phyloP scores from a whole-genome alignment of 805 yeast species.

The Zygoascus biomembranicola region DNA sequence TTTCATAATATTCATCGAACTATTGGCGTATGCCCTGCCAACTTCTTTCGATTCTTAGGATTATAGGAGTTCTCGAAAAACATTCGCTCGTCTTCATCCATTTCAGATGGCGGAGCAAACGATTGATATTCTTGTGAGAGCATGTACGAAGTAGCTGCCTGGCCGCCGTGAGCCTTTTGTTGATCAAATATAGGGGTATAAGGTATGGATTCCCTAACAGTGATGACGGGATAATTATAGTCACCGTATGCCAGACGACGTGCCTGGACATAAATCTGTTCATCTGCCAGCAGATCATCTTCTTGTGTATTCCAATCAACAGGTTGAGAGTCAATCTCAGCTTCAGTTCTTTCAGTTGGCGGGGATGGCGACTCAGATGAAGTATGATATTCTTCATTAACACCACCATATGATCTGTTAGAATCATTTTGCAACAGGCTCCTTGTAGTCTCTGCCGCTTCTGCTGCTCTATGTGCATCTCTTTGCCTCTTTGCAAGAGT shows the following conservation, averaged over 20 bases:
- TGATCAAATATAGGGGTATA: slow-evolving; percentile 16
- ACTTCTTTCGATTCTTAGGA: neutral
- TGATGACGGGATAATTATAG: slow-evolving; percentile 35
- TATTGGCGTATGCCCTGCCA: neutral
- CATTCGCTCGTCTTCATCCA: slow-evolving; percentile 7
- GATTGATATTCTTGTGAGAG: slow-evolving; percentile 16
- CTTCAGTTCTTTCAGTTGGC: neutral
- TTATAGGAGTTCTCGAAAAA: slow-evolving; percentile 1
- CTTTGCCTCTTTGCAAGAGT: neutral
- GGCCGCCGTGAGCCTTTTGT: slow-evolving; percentile 10
- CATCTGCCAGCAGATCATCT: slow-evolving; percentile 19
- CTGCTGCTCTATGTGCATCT: neutral
- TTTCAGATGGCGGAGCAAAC: slow-evolving; percentile 11
- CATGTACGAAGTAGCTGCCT: slow-evolving; percentile 4
- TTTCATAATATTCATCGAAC: neutral
- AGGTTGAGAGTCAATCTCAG: neutral
- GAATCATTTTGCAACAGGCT: neutral
- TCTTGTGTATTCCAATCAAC: neutral
- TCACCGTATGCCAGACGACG: slow-evolving; percentile 30
- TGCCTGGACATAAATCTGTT: slow-evolving; percentile 28
- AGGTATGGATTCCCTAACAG: slow-evolving; percentile 23
- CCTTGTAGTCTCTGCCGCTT: neutral
- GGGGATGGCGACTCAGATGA: neutral
- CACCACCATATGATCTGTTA: neutral
- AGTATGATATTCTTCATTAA: too few species aligned